Base-by-base conservation (phyloP, 2,329 filamentous ascomycete genomes). In the Colletotrichum tanaceti region DNA sequence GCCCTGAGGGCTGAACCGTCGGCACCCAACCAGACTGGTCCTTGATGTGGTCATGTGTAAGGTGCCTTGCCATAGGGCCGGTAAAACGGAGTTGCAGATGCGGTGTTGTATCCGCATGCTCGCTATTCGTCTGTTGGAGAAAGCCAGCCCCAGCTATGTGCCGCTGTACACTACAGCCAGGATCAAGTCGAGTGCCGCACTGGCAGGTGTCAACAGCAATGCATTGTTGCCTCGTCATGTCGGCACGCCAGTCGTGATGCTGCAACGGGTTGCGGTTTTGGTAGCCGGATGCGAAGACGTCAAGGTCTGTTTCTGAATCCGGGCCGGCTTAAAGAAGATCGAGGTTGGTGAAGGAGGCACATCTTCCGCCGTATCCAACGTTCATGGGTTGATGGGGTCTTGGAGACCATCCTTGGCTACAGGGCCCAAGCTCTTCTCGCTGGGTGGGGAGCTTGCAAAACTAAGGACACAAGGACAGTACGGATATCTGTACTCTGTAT, bases 41-140 rank as follows among this genome's bases (percentile, higher is more conserved):
- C 74, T 73, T 75, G 75, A 69, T 47, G 20, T 68, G 44, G 76
- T 75, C 77, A 78, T 77, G 75, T 78, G 76, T 73, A n/a, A 74
- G 58, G 43, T 70, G 72, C 75, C 73, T 73, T 70, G 73, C 72
- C 72, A 73, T 72, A 75, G 73, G 73, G 70, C 75, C 73, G 73
- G 76, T 73, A 78, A 77, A 77, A 77, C 73, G 70, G 57, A 64
- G 50, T 50, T 46, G 58, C 64, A 69, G 53, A 47, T 52, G 68
- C 58, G 22, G 53, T 65, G 49, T 47, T 65, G 49, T 47, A 44
- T 59, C 62, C 65, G 54, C 65, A 50, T 20, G 24, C 22, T 55
- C 24, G 13, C 50, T 41, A 28, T 50, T 53, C 43, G 43, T 53
- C 46, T 47, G 28, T 43, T 50, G 35, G 14, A 52, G 35, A 32